Conservation (phyloP, 257 asterid species). For the Linderniella brevidens region DNA sequence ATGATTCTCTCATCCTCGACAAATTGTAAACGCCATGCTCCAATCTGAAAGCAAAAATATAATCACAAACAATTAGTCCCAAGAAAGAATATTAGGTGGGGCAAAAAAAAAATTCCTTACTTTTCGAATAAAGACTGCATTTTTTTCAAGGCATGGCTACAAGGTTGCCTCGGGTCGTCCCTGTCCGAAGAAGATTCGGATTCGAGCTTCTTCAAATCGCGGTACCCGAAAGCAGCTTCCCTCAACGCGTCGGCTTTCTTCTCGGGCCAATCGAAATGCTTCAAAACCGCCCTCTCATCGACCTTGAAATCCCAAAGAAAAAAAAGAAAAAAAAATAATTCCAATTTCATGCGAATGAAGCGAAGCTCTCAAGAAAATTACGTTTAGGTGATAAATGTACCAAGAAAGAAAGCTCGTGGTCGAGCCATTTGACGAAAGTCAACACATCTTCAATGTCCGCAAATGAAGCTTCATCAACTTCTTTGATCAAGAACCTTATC, state of each 20-base stretch:
- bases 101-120: conserved; percentile 14
- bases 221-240: conserved; percentile 76
- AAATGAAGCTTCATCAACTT: conserved; percentile 61
- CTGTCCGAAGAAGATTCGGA: conserved; percentile 39
- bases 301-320: conserved; percentile 16
- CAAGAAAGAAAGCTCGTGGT: conserved; percentile 61
- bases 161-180: conserved; percentile 47
- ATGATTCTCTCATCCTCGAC: conserved; percentile 58
- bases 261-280: conserved; percentile 86
- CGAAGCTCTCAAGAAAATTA: background rate
- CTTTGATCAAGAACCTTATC: conserved; percentile 56
- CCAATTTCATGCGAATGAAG: background rate
- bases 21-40: conserved; percentile 58
- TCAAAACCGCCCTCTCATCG: conserved; percentile 86
- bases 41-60: conserved; percentile 26
- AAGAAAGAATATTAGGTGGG: background rate
- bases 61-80: background rate
- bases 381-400: conserved; percentile 12
- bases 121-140: conserved; percentile 56
- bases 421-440: conserved; percentile 73
- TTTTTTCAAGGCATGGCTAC: conserved; percentile 42
- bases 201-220: conserved; percentile 60
- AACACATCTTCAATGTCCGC: conserved; percentile 77
- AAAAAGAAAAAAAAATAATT: too few species aligned
- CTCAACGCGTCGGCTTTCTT: conserved; percentile 74